Evolutionary conservation across 2,329 filamentous ascomycete species (phyloP), one percentile per base, ranked within the genome.

Genomic region (Trichoderma arundinaceum): DNA sequence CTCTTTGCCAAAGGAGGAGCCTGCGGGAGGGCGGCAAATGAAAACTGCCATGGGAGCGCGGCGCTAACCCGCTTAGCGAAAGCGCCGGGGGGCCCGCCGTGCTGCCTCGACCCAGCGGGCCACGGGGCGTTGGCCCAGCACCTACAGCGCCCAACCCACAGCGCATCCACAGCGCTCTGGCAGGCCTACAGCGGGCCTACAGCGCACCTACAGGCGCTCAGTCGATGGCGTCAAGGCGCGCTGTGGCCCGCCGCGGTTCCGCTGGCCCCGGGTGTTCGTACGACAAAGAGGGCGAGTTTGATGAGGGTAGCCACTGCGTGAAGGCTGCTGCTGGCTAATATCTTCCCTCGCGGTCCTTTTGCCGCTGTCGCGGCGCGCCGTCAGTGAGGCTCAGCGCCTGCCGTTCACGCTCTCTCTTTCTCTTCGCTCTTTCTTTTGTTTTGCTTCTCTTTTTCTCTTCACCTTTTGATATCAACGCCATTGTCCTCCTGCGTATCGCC

Each of bases 51-150:
- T 46, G 60, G 60, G 60, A 22, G 15, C n/a, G 12, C 9, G 60
- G 49, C 60, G 60, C 60, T 63, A 63, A 63, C 13, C 22, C 10
- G 49, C 58, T 10, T 63, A 54, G 60, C 60, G 60, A 63, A 10
- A 35, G 28, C 35, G 41, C 39, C 56, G 38, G 54, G 54, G 54
- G 22, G 22, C 22, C 22, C 22, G 22, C 22, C 22, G 22, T 5
- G 46, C 46, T 13, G 22, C 17, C 49, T 35, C 41, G 38, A 17
- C 28, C 49, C 49, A 51, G 46, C 44, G 44, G 43, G 15, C 56
- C 28, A 32, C 22, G 53, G 22, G 15, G 39, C 53, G 43, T 59
- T 52, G 48, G 46, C 38, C 41, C 59, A 63, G 60, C 49, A 63
- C 60, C 51, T 46, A 28, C 59, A 28, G 38, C 22, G 52, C 12